phyloP scores from a whole-genome alignment of 176 grass and related monocot species.

The Oryza officinalis region DNA sequence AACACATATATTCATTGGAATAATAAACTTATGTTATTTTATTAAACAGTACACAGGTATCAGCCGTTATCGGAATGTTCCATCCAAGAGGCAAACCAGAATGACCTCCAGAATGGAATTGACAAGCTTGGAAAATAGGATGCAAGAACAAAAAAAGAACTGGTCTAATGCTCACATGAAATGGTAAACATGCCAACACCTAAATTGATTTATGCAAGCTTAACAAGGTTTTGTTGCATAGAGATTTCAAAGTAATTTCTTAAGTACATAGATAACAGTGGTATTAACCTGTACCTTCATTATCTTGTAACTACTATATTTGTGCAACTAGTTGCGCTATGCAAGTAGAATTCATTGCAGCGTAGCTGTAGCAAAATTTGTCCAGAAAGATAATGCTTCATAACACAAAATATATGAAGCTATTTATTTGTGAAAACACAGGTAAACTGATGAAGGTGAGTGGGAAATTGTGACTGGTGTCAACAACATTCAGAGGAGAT shows the following conservation, averaged over 20 bases:
- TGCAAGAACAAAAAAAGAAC: neutral
- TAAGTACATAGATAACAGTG: neutral
- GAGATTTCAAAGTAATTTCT: neutral
- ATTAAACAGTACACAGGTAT: no score
- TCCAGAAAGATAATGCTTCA: neutral
- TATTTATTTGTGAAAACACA: neutral
- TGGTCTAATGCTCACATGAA: neutral
- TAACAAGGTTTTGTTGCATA: neutral
- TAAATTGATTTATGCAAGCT: neutral
- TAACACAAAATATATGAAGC: constrained; percentile 5
- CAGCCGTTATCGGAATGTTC: no score
- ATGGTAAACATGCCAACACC: no score
- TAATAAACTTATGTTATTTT: no score
- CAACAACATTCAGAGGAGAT: neutral
- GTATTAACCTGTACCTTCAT: neutral
- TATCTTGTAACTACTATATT: neutral
- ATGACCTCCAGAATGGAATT: no score
- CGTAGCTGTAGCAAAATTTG: neutral
- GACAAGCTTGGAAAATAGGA: neutral
- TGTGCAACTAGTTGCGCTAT: neutral
- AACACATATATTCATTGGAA: no score
- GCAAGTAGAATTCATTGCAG: neutral
- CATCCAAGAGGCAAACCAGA: no score
- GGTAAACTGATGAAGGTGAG: neutral
- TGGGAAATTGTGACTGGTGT: neutral